Base-by-base conservation (phyloP, 345 rosid species). In the Pugionium cornutum region DNA sequence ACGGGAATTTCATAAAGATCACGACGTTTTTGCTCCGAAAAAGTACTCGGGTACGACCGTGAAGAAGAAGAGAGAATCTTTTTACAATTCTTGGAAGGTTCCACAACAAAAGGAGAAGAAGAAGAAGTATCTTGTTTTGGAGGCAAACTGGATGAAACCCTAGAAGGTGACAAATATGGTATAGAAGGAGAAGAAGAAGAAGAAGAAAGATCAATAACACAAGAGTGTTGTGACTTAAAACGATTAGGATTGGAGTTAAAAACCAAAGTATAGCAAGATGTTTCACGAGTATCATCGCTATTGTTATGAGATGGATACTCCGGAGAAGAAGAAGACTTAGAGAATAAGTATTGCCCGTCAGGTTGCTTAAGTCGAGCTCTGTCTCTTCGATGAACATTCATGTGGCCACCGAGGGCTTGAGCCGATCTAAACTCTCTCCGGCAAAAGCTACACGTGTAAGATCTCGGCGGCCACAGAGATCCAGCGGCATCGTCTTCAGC, bases 341-440 rank as follows among this genome's bases (percentile, higher is more conserved):
- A 73, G 51, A 71, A 49, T 26, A 76, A 53, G 48, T 68, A 78
- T 27, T 66, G 84, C 67, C 76, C 75, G 25, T 85, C 81, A 36
- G 83, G 68, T 65, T 84, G 89, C 78, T 85, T 89, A 63, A 86
- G 82, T 69, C 96, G 77, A 54, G 98, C 95, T 77, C 94, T 83
- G 70, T 89, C 98, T 70, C 96, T 86, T 73, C 98, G 80, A 70
- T 91, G 98, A 52, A 91, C 89, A 64, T 90, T 90, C 97, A 90
- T 91, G 72, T 91, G 18, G 18, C 18, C 18, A 18, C 18, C 18
- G 18, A 18, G 18, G 0, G 18, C 97, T 83, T 84, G 97, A 64
- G 96, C 96, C 54, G 94, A 88, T 73, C 83, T 78, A 66, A 91
- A 90, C 69, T 90, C 92, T 78, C 95, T 78, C 58, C 83, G 80